Evolutionary conservation across 2,329 filamentous ascomycete genomes (phyloP), one percentile per base, ranked within the genome.

Genomic region (Colletotrichum navitas): DNA sequence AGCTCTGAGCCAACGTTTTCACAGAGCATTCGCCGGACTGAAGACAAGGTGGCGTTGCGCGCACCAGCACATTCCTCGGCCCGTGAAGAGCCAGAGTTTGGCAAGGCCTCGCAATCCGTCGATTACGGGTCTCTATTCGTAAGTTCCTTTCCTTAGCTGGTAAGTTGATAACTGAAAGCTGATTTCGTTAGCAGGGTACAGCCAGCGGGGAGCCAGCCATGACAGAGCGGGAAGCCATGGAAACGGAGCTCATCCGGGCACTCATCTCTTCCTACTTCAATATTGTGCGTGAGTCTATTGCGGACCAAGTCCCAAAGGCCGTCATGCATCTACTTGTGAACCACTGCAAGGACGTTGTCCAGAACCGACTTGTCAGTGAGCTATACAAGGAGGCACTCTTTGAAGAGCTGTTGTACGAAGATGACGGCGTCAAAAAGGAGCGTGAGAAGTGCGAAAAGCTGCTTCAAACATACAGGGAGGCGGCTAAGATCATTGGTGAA

Each of bases 301-400:
- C 95, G 55, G 96, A 99, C 80, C 95, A 98, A 83, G 96, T 99
- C 14, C 96, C 96, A 75, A 99, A 99, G 85, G 96, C 96, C 6
- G 93, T 99, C 76, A 99, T 99, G 96, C 96, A 99, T 81, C 89
- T 99, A 58, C 89, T 99, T 43, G 96, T 99, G 79, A 99, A 99
- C 83, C 94, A 98, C 85, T 97, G 94, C 84, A 98, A 98, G 82
- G 96, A 99, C 76, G 95, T 95, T 16, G 95, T 99, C 41, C 96
- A 99, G 83, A 99, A 99, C 83, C 90, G 96, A 56, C 90, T 99
- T 8, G 96, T 99, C 68, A 97, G 93, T 80, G 94, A 97, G 81
- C 87, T 99, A 62, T 99, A 99, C 87, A 95, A 94, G 83, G 96
- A 98, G 81, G 84, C 90, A 43, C 85, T 97, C 43, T 98, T 98